Conservation (phyloP, 2,329 filamentous ascomycete species). For the Orbilia ellipsospora region DNA sequence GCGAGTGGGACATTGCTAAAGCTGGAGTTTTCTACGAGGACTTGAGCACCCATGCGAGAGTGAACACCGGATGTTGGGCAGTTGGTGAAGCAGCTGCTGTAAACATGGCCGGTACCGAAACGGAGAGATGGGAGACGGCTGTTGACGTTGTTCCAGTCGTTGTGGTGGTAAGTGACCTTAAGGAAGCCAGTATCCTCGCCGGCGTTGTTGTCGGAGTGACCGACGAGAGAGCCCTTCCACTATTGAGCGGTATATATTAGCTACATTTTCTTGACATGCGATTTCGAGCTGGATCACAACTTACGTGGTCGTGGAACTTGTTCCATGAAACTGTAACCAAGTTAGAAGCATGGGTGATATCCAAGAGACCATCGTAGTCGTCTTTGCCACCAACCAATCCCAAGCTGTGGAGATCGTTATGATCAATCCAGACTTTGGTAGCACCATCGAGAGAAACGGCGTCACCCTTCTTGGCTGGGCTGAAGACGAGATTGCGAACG, state of each 20-base stretch:
- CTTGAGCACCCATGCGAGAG: slow-evolving; percentile 69
- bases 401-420: slow-evolving; percentile 63
- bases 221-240: slow-evolving; percentile 72
- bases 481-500: slow-evolving; percentile 69
- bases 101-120: slow-evolving; percentile 74
- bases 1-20: slow-evolving; percentile 65
- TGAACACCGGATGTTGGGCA: slow-evolving; percentile 67
- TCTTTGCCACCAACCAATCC: slow-evolving; percentile 64
- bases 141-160: slow-evolving; percentile 74
- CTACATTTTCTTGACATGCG: no score
- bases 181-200: slow-evolving; percentile 72
- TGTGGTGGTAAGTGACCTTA: slow-evolving; percentile 74
- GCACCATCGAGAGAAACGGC: slow-evolving; percentile 66
- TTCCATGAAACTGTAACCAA: slow-evolving; percentile 63
- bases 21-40: slow-evolving; percentile 70
- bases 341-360: slow-evolving; percentile 65
- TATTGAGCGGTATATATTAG: slow-evolving; percentile 61
- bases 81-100: slow-evolving; percentile 61
- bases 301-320: slow-evolving; percentile 64
- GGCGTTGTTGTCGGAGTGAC: slow-evolving; percentile 71
- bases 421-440: slow-evolving; percentile 67
- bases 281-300: not conserved
- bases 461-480: slow-evolving; percentile 67
- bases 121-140: slow-evolving; percentile 72
- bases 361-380: slow-evolving; percentile 64